These are phyloP conservation scores for Paracamarosporium sp. DNA, from an alignment of 2,329 filamentous ascomycete genomes.

Conservation along the genomic window DNA sequence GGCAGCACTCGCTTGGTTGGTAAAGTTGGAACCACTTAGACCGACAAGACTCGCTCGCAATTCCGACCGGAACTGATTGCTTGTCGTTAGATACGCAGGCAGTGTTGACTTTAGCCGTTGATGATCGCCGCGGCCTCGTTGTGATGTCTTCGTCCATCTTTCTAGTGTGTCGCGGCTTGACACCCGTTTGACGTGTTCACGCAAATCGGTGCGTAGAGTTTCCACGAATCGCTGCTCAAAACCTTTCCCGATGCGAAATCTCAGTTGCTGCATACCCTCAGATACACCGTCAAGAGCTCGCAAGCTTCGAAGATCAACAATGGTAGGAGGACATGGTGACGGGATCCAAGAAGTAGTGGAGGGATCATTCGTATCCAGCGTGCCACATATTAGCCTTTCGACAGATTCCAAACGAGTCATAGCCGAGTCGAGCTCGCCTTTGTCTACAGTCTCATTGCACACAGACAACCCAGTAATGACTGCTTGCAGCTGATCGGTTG, in stretches of 20 bases:
- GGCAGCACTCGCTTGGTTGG: conserved; percentile 78
- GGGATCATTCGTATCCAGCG: conserved; percentile 54
- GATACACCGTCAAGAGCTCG: conserved; percentile 82
- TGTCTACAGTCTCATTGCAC: conserved; percentile 83
- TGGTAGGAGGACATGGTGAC: conserved; percentile 45
- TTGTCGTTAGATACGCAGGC: conserved; percentile 79
- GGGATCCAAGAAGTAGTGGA: conserved; percentile 41
- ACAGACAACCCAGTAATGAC: conserved; percentile 76
- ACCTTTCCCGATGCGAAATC: conserved; percentile 82
- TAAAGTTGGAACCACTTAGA: conserved; percentile 80
- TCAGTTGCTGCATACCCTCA: conserved; percentile 76
- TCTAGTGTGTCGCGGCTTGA: conserved; percentile 76
- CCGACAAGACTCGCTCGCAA: conserved; percentile 77
- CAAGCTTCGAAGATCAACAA: conserved; percentile 76
- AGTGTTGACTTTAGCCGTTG: conserved; percentile 71
- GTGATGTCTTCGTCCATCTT: conserved; percentile 81
- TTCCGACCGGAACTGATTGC: conserved; percentile 72
- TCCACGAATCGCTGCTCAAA: conserved; percentile 84
- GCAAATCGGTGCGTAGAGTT: conserved; percentile 78
- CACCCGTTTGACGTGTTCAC: conserved; percentile 78
- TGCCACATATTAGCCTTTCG: conserved; percentile 81
- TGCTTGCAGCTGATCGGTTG: conserved; percentile 80
- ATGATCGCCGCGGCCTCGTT: conserved; percentile 72
- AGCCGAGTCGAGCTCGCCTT: conserved; percentile 82
- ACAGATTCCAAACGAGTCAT: conserved; percentile 78